Evolutionary conservation across 2,329 filamentous ascomycete species (phyloP).

Genomic region (Penicillium expansum): DNA sequence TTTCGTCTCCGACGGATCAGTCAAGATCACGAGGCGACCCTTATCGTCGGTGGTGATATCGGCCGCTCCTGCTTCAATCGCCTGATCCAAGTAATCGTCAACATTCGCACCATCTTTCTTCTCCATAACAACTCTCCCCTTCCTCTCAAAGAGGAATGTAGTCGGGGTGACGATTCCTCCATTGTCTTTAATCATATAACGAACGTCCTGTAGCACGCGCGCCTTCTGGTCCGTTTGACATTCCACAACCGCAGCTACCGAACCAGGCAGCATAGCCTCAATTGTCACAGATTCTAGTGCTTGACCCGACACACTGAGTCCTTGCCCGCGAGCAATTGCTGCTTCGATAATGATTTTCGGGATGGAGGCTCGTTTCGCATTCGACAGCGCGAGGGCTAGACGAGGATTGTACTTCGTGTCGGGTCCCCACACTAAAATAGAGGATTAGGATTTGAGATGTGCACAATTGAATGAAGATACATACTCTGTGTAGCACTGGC

Average conservation of each 20-base stretch:
- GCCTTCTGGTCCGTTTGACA: slow-evolving; percentile 79
- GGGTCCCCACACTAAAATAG: slow-evolving; percentile 64
- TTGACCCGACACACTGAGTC: slow-evolving; percentile 70
- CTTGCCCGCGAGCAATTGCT: slow-evolving; percentile 85
- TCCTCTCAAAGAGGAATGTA: slow-evolving; percentile 79
- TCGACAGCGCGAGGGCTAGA: slow-evolving; percentile 68
- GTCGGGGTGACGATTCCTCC: slow-evolving; percentile 71
- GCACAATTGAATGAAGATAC: slow-evolving; percentile 22
- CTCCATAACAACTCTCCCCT: slow-evolving; percentile 71
- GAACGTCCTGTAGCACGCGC: slow-evolving; percentile 70
- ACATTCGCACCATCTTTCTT: slow-evolving; percentile 55
- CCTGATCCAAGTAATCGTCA: slow-evolving; percentile 73
- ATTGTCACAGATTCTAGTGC: slow-evolving; percentile 74
- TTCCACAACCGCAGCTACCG: slow-evolving; percentile 75
- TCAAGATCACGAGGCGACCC: slow-evolving; percentile 69
- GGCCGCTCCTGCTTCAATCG: slow-evolving; percentile 76
- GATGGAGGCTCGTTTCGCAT: slow-evolving; percentile 81
- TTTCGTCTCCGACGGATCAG: slow-evolving; percentile 63
- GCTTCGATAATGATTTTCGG: slow-evolving; percentile 81
- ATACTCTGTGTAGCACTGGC: slow-evolving; percentile 71
- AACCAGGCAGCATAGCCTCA: slow-evolving; percentile 75
- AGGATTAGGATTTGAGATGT: slow-evolving; percentile 11
- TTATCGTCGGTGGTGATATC: slow-evolving; percentile 58
- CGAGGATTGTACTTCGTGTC: slow-evolving; percentile 72
- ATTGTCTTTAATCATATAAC: slow-evolving; percentile 65